Conservation (phyloP, 108 stramenopile genomes). For the Cyclotella cryptica region DNA sequence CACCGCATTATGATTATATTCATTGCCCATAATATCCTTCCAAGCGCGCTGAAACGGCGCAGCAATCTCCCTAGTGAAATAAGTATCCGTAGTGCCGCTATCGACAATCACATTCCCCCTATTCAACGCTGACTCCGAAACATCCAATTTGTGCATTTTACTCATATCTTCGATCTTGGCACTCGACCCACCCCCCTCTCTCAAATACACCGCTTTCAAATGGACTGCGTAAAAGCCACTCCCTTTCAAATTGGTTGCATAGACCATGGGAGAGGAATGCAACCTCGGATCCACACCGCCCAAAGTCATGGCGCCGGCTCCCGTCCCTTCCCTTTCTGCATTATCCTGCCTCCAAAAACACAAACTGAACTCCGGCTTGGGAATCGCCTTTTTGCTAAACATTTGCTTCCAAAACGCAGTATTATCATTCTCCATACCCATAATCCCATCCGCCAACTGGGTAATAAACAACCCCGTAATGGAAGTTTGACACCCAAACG, state of each 20-base stretch:
- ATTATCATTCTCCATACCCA: conserved; percentile 83
- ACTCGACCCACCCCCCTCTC: conserved; percentile 58
- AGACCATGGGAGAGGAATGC: conserved; percentile 85
- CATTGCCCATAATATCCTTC: conserved; percentile 64
- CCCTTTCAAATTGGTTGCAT: conserved; percentile 50
- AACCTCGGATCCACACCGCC: conserved; percentile 85
- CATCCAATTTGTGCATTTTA: conserved; percentile 25
- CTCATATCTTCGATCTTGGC: conserved; percentile 37
- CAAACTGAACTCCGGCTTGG: conserved; percentile 61
- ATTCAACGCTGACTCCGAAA: conserved; percentile 54
- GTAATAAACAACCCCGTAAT: conserved; percentile 95
- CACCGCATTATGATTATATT: conserved; percentile 50
- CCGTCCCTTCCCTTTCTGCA: conserved; percentile 63
- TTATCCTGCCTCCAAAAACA: conserved; percentile 67
- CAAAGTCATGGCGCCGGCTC: conserved; percentile 86
- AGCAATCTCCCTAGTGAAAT: conserved; percentile 67
- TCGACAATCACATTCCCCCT: conserved; percentile 94
- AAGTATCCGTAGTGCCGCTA: conserved; percentile 97
- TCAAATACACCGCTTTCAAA: conserved; percentile 67
- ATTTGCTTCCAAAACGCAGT: conserved; percentile 78
- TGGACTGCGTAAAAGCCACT: conserved; percentile 83
- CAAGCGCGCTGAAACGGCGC: conserved; percentile 66
- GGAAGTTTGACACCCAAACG: conserved; percentile 93
- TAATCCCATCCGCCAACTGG: conserved; percentile 97
- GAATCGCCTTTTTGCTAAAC: conserved; percentile 55